These are phyloP conservation scores for Saprolegnia diclina DNA, from an alignment of 352 stramenopile genomes.

Conservation along the genomic window DNA sequence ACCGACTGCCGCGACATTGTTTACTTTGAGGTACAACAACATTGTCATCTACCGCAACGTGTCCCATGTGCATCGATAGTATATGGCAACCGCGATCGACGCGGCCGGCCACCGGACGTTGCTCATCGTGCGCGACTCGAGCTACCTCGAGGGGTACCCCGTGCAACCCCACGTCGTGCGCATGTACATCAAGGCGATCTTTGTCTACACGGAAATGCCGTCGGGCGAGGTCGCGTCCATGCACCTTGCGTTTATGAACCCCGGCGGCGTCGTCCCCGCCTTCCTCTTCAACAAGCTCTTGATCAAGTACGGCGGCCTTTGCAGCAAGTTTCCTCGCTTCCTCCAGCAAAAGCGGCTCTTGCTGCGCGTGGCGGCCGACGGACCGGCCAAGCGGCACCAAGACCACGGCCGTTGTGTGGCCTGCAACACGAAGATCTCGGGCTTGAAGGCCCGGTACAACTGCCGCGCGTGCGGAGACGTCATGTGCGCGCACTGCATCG, in stretches of 20 bases:
- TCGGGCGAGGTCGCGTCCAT: not conserved
- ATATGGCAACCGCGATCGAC: not conserved
- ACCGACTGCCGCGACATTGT: conserved; percentile 14
- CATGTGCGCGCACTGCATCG: conserved; percentile 16
- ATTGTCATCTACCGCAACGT: too few relatives aligned
- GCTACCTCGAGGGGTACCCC: conserved; percentile 3
- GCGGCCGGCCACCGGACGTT: not conserved
- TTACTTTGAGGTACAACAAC: conserved; percentile 19
- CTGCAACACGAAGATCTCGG: conserved; percentile 15
- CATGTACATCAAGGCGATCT: not conserved
- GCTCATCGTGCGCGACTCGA: conserved; percentile 13
- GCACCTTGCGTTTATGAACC: conserved; percentile 14
- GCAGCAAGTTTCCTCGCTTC: not conserved
- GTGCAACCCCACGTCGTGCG: conserved; percentile 1
- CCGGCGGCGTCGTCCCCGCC: conserved; percentile 2
- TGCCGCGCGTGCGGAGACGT: conserved; percentile 18
- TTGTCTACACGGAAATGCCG: conserved; percentile 8
- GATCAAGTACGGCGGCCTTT: not conserved
- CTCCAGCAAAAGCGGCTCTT: conserved; percentile 22
- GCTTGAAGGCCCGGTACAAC: conserved; percentile 20
- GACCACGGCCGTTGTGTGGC: not conserved
- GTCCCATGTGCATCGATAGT: not conserved
- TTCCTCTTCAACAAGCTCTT: conserved; percentile 16
- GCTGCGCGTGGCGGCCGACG: not conserved
- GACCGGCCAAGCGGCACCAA: too few relatives aligned